phyloP scores from a whole-genome alignment of 108 stramenopile genomes.

The Chaetoceros tenuissimus region DNA sequence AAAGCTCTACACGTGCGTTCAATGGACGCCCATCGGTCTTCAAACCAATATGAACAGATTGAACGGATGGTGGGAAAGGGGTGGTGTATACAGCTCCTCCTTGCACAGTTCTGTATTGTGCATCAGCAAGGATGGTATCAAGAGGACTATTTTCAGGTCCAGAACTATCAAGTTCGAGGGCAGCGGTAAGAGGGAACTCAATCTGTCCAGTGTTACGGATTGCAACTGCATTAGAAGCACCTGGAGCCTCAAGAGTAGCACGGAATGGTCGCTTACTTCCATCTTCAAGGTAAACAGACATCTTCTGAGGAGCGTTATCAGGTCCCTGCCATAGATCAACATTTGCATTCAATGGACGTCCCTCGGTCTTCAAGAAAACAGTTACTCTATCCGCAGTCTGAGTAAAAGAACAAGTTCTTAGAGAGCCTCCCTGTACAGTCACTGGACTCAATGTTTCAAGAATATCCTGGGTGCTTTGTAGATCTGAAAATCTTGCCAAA shows the following conservation, averaged over 20 bases:
- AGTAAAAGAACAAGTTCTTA: slow-evolving; percentile 64
- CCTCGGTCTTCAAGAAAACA: slow-evolving; percentile 67
- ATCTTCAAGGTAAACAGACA: slow-evolving; percentile 72
- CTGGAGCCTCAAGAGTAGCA: slow-evolving; percentile 62
- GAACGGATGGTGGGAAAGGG: slow-evolving; percentile 63
- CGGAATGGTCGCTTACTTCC: slow-evolving; percentile 64
- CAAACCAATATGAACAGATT: slow-evolving; percentile 52
- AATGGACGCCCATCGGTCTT: slow-evolving; percentile 80
- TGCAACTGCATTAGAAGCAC: slow-evolving; percentile 58
- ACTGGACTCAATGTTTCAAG: slow-evolving; percentile 46
- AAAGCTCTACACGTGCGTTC: slow-evolving; percentile 74
- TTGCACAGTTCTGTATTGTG: not conserved
- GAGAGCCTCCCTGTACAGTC: slow-evolving; percentile 70
- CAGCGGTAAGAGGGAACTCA: slow-evolving; percentile 67
- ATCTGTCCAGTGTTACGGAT: slow-evolving; percentile 71
- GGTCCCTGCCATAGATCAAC: slow-evolving; percentile 76
- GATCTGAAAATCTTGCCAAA: too few species aligned
- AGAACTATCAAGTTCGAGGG: slow-evolving; percentile 37
- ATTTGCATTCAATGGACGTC: slow-evolving; percentile 73
- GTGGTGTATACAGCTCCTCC: slow-evolving; percentile 7
- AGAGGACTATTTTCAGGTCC: not conserved
- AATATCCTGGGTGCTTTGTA: slow-evolving; percentile 21
- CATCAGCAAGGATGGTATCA: slow-evolving; percentile 1
- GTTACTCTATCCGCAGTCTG: slow-evolving; percentile 54
- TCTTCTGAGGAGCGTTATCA: slow-evolving; percentile 72